A percentile compares a stretch with the other conserved stretches of the same genome.
Evolutionary conservation across 1,139 yeast species (phyloP).

Genomic region (Geotrichum siamense): DNA sequence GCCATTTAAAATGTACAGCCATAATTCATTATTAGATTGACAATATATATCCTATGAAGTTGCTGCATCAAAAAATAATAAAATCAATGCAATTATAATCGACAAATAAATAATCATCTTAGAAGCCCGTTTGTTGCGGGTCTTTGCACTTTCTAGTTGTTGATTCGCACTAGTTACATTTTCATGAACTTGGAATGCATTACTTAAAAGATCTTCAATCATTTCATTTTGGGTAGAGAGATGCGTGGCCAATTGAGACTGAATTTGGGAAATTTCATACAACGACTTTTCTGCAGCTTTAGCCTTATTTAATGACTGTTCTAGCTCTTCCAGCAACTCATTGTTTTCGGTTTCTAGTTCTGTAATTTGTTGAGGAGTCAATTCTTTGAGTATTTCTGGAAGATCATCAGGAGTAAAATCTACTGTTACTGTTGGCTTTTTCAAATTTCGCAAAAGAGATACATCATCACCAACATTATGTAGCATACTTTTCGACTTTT

Average conservation of each 20-base stretch:
- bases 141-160: conserved; percentile 63
- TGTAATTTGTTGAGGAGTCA: conserved; percentile 59
- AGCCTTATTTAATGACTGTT: conserved; percentile 37
- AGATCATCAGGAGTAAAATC: conserved; percentile 8
- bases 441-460: conserved; percentile 23
- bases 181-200: conserved; percentile 60
- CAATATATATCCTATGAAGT: conserved; percentile 2
- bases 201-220: conserved; percentile 58
- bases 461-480: conserved; percentile 20
- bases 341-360: conserved; percentile 66
- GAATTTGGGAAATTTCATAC: conserved; percentile 71
- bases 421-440: conserved; percentile 8
- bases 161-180: conserved; percentile 72
- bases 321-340: conserved; percentile 61
- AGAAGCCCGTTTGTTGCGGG: conserved; percentile 63
- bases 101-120: conserved; percentile 57
- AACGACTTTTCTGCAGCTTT: conserved; percentile 62
- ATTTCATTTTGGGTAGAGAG: conserved; percentile 68
- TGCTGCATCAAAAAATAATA: conserved; percentile 52
- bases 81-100: conserved; percentile 51
- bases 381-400: conserved; percentile 21
- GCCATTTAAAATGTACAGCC: too few species aligned
- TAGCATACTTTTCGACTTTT: conserved; percentile 28
- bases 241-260: conserved; percentile 70
- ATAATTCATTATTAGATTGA: too few species aligned